Percentiles rank a stretch among this genome's conserved stretches.
Evolutionary conservation across 768 basidiomycete species (phyloP).

Genomic region (Clathrus columnatus): DNA sequence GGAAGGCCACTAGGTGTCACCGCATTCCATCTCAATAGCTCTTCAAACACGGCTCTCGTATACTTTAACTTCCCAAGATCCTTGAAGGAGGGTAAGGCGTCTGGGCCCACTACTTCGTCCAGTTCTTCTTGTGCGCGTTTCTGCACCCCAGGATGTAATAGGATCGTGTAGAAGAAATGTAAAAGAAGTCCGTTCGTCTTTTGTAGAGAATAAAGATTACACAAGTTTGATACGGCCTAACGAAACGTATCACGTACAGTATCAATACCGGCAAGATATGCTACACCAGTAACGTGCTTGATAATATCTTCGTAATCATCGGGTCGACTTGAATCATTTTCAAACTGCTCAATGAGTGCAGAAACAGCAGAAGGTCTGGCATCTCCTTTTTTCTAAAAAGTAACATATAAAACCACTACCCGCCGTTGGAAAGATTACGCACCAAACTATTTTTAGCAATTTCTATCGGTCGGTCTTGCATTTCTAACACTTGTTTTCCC

Average conservation of each 20-base stretch:
- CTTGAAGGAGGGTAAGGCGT: constrained; percentile 16
- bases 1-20: not conserved
- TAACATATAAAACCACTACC: not conserved
- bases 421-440: not conserved
- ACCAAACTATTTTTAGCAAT: not conserved
- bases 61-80: no score
- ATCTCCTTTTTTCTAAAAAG: not conserved
- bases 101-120: constrained; percentile 18
- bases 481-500: not conserved
- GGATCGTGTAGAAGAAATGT: constrained; percentile 18
- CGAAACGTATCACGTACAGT: no score
- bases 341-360: not conserved
- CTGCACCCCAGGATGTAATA: constrained; percentile 16
- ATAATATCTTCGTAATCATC: not conserved
- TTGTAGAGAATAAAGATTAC: not conserved
- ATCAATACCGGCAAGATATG: not conserved
- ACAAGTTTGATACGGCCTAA: not conserved
- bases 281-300: not conserved
- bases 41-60: no score
- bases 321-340: not conserved
- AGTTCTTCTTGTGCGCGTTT: constrained; percentile 18
- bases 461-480: not conserved
- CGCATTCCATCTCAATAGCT: no score
- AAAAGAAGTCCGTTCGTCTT: not conserved
- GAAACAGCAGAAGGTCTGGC: not conserved